Conservation (phyloP, 169 alveolate genomes). For the Babesia ovata region DNA sequence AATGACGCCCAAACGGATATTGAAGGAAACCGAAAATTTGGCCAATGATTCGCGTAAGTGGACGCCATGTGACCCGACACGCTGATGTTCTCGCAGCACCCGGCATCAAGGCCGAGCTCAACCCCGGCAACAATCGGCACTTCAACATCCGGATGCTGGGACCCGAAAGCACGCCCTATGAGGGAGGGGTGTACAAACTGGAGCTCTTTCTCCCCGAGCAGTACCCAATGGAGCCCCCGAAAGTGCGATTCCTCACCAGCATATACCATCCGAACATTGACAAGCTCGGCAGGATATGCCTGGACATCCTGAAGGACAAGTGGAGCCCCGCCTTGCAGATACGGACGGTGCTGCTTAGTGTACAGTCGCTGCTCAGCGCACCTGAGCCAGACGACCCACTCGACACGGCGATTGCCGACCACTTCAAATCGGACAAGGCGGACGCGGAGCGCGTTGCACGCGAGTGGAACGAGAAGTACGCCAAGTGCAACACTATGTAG, state of each 20-base stretch:
- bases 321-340: conserved; percentile 99
- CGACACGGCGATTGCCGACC: conserved; percentile 94
- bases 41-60: conserved; percentile 84
- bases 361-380: conserved; percentile 95
- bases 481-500: conserved; percentile 68
- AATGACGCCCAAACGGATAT: conserved; percentile 81
- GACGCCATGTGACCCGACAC: not conserved
- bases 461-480: conserved; percentile 90
- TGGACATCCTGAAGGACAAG: conserved; percentile 97
- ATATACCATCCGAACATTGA: conserved; percentile 99
- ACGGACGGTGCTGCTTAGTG: conserved; percentile 94
- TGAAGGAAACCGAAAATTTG: conserved; percentile 83
- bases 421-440: conserved; percentile 89
- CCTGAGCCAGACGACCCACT: conserved; percentile 99
- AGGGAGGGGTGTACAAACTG: conserved; percentile 94
- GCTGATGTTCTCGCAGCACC: conserved; percentile 80
- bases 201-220: conserved; percentile 96
- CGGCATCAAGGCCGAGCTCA: conserved; percentile 93
- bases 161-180: conserved; percentile 97
- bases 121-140: conserved; percentile 92
- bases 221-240: conserved; percentile 99
- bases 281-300: conserved; percentile 97
- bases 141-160: conserved; percentile 94
- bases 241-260: conserved; percentile 94
- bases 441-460: conserved; percentile 90